Conservation (phyloP, 805 yeast species). For the Schwanniomyces polymorphus region DNA sequence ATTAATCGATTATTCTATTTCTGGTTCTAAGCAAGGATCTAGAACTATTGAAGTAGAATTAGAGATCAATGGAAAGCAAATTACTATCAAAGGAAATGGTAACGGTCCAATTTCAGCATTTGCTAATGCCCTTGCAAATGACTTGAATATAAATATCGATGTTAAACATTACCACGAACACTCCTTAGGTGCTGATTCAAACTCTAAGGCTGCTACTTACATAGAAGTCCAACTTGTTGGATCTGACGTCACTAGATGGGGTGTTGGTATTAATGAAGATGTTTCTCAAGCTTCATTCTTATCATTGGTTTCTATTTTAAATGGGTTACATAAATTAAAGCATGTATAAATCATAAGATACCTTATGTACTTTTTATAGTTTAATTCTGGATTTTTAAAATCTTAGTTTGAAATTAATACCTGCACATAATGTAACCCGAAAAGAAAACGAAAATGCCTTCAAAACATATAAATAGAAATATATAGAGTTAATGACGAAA, state of each 20-base stretch:
- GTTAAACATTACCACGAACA: constrained; percentile 78
- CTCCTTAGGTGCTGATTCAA: constrained; percentile 72
- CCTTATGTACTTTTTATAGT: background rate
- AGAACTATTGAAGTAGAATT: constrained; percentile 51
- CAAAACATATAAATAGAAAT: background rate
- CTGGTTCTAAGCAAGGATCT: constrained; percentile 33
- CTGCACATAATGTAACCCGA: background rate
- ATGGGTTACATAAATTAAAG: constrained; percentile 32
- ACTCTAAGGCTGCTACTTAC: constrained; percentile 76
- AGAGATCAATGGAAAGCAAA: constrained; percentile 41
- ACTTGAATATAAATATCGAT: constrained; percentile 50
- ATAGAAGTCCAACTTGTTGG: constrained; percentile 40
- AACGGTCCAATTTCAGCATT: constrained; percentile 85
- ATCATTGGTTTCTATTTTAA: constrained; percentile 65
- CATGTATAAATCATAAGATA: constrained; percentile 1
- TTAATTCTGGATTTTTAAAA: background rate
- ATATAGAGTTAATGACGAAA: constrained; percentile 27
- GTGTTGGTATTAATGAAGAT: constrained; percentile 90
- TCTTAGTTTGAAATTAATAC: too few species aligned
- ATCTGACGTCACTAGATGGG: constrained; percentile 56
- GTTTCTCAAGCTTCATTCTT: constrained; percentile 82
- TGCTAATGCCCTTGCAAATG: constrained; percentile 55
- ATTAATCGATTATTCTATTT: constrained; percentile 49
- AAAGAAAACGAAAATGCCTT: background rate
- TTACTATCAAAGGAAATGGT: constrained; percentile 58